Conservation (phyloP, 495 filamentous ascomycete genomes). For the Apiosordaria backusii region DNA sequence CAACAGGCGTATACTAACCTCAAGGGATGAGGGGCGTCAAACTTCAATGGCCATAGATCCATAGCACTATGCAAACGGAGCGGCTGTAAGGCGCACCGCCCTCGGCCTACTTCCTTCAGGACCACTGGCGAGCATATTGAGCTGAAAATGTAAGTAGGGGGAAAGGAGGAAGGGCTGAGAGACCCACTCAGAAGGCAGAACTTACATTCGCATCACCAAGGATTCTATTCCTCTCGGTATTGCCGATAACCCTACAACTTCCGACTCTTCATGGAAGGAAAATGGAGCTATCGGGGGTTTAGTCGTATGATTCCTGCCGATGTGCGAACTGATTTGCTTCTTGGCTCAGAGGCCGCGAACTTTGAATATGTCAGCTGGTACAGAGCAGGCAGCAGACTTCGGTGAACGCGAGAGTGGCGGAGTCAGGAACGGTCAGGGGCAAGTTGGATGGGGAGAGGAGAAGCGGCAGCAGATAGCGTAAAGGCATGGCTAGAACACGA, state of each 20-base stretch:
- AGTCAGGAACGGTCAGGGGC: constrained; percentile 3
- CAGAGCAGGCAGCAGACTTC: constrained; percentile 2
- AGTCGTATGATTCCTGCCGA: not conserved
- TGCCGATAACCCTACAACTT: constrained; percentile 1
- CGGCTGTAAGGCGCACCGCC: not conserved
- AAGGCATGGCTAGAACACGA: constrained; percentile 3
- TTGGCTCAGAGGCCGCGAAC: constrained; percentile 2
- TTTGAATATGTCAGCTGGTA: constrained; percentile 4
- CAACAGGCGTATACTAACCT: constrained; percentile 4
- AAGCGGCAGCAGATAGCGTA: constrained; percentile 5
- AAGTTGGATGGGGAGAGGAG: not conserved
- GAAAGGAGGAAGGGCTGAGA: constrained; percentile 7
- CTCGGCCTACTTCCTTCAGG: too few species aligned
- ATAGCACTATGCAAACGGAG: not conserved
- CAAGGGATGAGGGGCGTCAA: constrained; percentile 4
- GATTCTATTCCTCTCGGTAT: not conserved
- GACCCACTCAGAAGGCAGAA: constrained; percentile 8
- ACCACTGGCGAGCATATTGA: constrained; percentile 8
- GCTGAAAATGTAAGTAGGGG: constrained; percentile 8
- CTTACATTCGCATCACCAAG: constrained; percentile 6
- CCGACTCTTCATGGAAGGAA: constrained; percentile 3
- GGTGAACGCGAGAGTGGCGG: constrained; percentile 1
- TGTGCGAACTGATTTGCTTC: constrained; percentile 1
- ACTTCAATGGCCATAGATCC: not conserved
- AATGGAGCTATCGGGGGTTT: constrained; percentile 4